Conservation (phyloP, 2,329 filamentous ascomycete species). For the Eurotiales sp. region DNA sequence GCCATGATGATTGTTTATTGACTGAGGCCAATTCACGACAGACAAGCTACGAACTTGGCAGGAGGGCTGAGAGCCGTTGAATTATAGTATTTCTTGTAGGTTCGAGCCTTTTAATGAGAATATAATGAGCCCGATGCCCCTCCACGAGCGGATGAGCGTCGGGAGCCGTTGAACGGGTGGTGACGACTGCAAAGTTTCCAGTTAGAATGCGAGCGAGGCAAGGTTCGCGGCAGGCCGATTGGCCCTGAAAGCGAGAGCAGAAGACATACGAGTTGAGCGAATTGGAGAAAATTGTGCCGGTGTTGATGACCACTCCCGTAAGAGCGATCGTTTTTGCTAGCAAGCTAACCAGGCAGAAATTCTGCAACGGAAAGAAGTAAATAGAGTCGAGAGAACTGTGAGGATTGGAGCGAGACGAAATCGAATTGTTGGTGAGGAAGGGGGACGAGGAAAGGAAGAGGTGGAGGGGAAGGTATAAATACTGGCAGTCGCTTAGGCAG, state of each 20-base stretch:
- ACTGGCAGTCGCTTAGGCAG: neutral
- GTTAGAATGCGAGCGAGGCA: conserved; percentile 16
- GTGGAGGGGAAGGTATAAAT: neutral
- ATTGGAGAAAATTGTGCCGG: conserved; percentile 98
- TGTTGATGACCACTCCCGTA: conserved; percentile 56
- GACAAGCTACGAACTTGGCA: conserved; percentile 46
- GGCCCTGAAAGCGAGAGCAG: neutral
- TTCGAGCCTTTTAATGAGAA: conserved; percentile 38
- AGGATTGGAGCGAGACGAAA: conserved; percentile 13
- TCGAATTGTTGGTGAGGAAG: conserved; percentile 18
- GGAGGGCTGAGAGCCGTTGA: conserved; percentile 22
- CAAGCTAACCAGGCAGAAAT: conserved; percentile 50
- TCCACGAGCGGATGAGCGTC: conserved; percentile 85
- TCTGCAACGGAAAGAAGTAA: conserved; percentile 8
- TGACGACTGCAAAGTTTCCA: conserved; percentile 61
- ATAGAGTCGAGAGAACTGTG: conserved; percentile 15
- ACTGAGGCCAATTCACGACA: conserved; percentile 18
- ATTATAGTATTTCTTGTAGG: neutral
- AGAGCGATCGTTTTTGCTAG: conserved; percentile 21
- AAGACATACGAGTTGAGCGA: conserved; percentile 85
- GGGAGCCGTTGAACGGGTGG: conserved; percentile 87
- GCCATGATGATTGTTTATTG: conserved; percentile 62
- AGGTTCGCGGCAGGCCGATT: neutral
- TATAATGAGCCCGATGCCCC: conserved; percentile 62
- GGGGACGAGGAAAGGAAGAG: conserved; percentile 15